These are phyloP conservation scores for Cryptococcus hybrid DNA, from an alignment of 1,284 basidiomycete genomes.

Conservation along the genomic window DNA sequence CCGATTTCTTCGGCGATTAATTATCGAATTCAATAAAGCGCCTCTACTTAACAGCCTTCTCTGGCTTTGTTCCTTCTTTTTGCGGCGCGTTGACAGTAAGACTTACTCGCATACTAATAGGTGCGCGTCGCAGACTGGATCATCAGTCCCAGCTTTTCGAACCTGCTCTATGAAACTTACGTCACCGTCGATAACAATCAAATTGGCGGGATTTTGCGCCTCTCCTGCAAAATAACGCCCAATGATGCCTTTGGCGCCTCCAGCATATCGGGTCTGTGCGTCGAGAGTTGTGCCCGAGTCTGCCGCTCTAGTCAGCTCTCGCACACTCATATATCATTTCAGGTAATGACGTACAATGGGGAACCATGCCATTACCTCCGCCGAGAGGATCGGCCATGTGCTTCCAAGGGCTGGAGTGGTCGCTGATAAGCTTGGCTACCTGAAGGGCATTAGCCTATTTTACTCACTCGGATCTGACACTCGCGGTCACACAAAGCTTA, in stretches of 20 bases:
- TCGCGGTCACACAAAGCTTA: constrained; percentile 89
- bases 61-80: constrained; percentile 18
- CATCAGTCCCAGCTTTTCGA: not conserved
- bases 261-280: constrained; percentile 84
- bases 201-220: constrained; percentile 71
- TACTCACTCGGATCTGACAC: constrained; percentile 76
- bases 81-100: constrained; percentile 40
- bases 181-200: constrained; percentile 68
- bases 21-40: not conserved
- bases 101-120: constrained; percentile 47
- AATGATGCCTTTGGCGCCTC: constrained; percentile 75
- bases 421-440: too few relatives aligned
- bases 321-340: not conserved
- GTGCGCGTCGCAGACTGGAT: not conserved
- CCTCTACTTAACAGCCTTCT: constrained; percentile 9
- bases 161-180: constrained; percentile 12
- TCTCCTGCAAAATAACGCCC: constrained; percentile 69
- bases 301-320: constrained; percentile 48
- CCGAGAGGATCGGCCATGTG: constrained; percentile 75
- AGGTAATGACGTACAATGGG: constrained; percentile 11
- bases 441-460: too few relatives aligned
- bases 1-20: too few relatives aligned
- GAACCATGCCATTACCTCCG: constrained; percentile 77
- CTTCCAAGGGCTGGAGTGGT: constrained; percentile 61
- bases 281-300: constrained; percentile 86